Evolutionary conservation across 495 filamentous ascomycete species (phyloP).

Genomic region (Coniosporium apollinis): DNA sequence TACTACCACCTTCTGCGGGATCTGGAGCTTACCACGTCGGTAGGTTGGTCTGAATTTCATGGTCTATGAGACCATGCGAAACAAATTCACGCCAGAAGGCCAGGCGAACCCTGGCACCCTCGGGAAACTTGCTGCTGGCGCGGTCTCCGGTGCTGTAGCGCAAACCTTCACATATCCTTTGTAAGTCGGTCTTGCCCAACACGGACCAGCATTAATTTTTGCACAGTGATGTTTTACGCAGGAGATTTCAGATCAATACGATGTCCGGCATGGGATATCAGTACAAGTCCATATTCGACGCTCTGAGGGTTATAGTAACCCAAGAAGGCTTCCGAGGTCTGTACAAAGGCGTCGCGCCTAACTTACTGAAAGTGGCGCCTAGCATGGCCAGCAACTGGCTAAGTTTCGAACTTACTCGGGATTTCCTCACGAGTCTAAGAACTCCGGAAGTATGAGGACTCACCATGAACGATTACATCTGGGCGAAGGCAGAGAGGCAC

Average conservation of each 20-base stretch:
- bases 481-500: no score
- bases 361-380: constrained; percentile 89
- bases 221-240: constrained; percentile 74
- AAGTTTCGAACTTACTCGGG: constrained; percentile 84
- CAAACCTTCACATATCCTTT: constrained; percentile 98
- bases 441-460: constrained; percentile 2
- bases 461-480: no score
- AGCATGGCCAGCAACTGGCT: constrained; percentile 98
- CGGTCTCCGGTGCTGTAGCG: constrained; percentile 84
- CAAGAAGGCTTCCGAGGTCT: constrained; percentile 64
- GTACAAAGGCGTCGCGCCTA: constrained; percentile 88
- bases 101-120: constrained; percentile 62
- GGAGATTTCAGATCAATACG: constrained; percentile 95
- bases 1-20: background rate
- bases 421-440: constrained; percentile 48
- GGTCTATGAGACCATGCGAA: constrained; percentile 79
- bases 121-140: constrained; percentile 77
- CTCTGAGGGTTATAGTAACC: constrained; percentile 59
- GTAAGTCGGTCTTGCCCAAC: constrained; percentile 33
- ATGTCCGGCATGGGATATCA: constrained; percentile 98
- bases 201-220: constrained; percentile 4
- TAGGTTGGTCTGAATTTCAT: constrained; percentile 97
- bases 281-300: constrained; percentile 76
- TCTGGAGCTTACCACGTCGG: constrained; percentile 45
- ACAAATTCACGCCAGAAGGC: constrained; percentile 73